Evolutionary conservation across 2,329 filamentous ascomycete genomes (phyloP).

Genomic region (Hymenoscyphus salicellus): DNA sequence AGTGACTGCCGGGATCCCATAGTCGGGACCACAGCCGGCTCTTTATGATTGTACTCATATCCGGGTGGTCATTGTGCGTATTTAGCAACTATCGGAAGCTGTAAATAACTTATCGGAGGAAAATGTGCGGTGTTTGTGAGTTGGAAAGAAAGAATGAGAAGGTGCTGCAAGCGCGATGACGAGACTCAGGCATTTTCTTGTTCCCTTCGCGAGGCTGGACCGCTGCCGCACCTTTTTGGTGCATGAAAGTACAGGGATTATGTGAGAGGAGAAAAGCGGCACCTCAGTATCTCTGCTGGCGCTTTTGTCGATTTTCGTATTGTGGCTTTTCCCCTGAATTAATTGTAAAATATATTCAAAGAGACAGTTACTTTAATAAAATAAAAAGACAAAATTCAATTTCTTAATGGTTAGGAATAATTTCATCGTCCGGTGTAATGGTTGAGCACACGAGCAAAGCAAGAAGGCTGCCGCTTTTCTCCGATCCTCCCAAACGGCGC

Average conservation of each 20-base stretch:
- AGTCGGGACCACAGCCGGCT: constrained; percentile 46
- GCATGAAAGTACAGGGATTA: constrained; percentile 1
- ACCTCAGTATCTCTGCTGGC: not conserved
- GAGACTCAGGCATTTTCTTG: constrained; percentile 3
- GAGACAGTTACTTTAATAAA: not conserved
- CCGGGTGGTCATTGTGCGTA: constrained; percentile 44
- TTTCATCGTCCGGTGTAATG: not conserved
- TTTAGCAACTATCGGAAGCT: constrained; percentile 30
- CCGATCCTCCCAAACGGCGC: not conserved
- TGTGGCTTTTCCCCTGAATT: not conserved
- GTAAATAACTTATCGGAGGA: constrained; percentile 9
- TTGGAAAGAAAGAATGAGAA: not conserved
- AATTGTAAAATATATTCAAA: too few relatives aligned
- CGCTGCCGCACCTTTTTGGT: not conserved
- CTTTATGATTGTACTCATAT: constrained; percentile 46
- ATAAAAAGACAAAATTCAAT: too few relatives aligned
- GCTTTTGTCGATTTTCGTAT: not conserved
- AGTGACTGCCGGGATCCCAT: constrained; percentile 34
- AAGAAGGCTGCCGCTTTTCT: not conserved
- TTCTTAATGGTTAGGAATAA: not conserved
- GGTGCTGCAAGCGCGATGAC: constrained; percentile 7
- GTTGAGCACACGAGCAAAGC: not conserved
- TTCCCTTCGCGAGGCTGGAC: not conserved
- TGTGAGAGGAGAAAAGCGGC: not conserved
- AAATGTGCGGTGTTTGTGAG: constrained; percentile 4